phyloP scores from a whole-genome alignment of 2,329 filamentous ascomycete genomes.

The Rosellinia necatrix region DNA sequence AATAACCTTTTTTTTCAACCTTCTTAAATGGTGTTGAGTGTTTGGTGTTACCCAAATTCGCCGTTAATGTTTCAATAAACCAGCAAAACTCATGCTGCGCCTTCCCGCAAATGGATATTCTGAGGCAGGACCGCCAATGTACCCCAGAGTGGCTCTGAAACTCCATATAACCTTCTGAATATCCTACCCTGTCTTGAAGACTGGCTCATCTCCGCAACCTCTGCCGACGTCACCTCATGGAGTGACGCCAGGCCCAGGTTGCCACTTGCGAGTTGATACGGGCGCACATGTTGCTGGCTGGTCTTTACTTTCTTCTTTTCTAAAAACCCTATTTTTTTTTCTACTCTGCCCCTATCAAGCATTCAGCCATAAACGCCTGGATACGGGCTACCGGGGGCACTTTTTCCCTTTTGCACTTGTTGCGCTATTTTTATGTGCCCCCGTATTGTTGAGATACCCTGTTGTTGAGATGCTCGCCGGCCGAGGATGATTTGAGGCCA shows the following conservation, averaged over 20 bases:
- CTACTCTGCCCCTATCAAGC: constrained; percentile 12
- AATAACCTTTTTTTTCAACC: constrained; percentile 33
- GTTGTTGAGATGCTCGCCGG: constrained; percentile 34
- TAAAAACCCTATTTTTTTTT: constrained; percentile 17
- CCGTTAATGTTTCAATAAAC: constrained; percentile 42
- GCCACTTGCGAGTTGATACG: constrained; percentile 10
- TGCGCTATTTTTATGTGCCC: constrained; percentile 25
- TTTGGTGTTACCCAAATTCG: constrained; percentile 36
- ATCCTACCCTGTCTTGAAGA: constrained; percentile 12
- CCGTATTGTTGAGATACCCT: constrained; percentile 33
- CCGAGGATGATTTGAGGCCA: constrained; percentile 28
- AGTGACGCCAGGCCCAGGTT: constrained; percentile 6
- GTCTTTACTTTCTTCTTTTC: constrained; percentile 23
- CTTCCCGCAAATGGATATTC: constrained; percentile 11
- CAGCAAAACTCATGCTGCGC: constrained; percentile 28
- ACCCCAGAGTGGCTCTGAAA: constrained; percentile 5
- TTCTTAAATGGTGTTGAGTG: constrained; percentile 35
- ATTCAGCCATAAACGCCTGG: constrained; percentile 14
- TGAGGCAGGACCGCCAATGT: constrained; percentile 2
- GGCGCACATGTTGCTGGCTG: constrained; percentile 28
- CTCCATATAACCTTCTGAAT: constrained; percentile 17
- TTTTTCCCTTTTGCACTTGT: constrained; percentile 20
- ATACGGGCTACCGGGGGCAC: constrained; percentile 24
- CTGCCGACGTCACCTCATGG: background rate
- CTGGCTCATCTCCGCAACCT: constrained; percentile 14